Base-by-base conservation (phyloP, 495 filamentous ascomycete genomes). In the Beverwykella pulmonaria region DNA sequence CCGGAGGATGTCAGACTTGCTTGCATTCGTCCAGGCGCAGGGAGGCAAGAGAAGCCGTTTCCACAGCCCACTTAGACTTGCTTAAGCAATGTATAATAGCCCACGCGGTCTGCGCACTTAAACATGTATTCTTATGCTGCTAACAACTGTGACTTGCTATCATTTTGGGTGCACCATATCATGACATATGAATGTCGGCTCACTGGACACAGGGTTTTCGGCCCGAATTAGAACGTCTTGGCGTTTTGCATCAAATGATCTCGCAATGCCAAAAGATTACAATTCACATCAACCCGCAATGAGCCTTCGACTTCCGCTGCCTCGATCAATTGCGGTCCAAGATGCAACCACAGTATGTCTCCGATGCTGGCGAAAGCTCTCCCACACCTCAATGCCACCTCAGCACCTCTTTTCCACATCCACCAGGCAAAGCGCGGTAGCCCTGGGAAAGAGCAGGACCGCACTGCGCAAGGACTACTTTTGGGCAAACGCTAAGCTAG, bases 381-480 rank as follows among this genome's bases (percentile, higher is more conserved):
- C 49, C 19, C 48, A 58, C 14, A 19, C 65, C 5, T 25, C 60
- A 3, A 41, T 34, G 17, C 32, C 59, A 14, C 53, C 53, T 15
- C 39, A 46, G 34, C 70, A 62, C 19, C 20, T 53, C 34, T 67
- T 72, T 36, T 64, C 67, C 14, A 70, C 53, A 14, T 32, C 70
- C 15, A 14, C 41, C 17, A 25, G 59, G 32, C 53, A 71, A 1
- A 65, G 59, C n/a, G 69, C 55, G 20, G 53, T 65, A 39, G 59
- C 64, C 4, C 46, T 59, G 17, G 52, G 67, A 3, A 67, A 61
- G 41, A 59, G 55, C 12, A 58, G 64, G 56, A 65, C 49, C 26
- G n/a, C 60, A 12, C 71, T 75, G 48, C 61, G 34, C 47, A 71
- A 65, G 47, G 71, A 73, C 25, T 75, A 75, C 59, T 75, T 75